Percentiles rank a stretch among this genome's conserved stretches.
These are phyloP conservation scores for Echeveria elegans DNA, from an alignment of 164 flowering plant species.

Conservation along the genomic window DNA sequence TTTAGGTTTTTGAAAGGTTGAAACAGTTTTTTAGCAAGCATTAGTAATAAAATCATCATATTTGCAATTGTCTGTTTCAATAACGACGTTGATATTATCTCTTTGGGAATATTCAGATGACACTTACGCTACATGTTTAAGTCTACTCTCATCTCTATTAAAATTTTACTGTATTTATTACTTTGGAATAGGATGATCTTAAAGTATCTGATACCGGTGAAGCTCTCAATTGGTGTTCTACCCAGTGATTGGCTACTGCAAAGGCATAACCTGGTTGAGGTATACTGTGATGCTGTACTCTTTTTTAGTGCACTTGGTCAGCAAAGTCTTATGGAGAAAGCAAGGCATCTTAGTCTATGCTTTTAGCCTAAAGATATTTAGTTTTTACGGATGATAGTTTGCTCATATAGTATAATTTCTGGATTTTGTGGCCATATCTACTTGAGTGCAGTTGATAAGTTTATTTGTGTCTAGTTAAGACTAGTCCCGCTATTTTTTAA, in stretches of 20 bases:
- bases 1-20: background rate
- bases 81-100: background rate
- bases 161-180: background rate
- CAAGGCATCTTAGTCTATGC: background rate
- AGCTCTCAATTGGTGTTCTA: slow-evolving; percentile 80
- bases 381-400: background rate
- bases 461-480: background rate
- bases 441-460: background rate
- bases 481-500: background rate
- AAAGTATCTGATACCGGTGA: slow-evolving; percentile 63
- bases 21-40: background rate
- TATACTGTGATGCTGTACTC: slow-evolving; percentile 17
- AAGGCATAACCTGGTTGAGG: slow-evolving; percentile 78
- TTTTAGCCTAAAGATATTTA: background rate
- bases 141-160: background rate
- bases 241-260: slow-evolving; percentile 60
- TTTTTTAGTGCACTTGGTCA: background rate
- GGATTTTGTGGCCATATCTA: background rate
- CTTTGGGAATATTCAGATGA: background rate
- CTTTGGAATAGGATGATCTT: slow-evolving; percentile 46
- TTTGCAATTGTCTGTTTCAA: background rate
- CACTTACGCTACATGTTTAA: background rate
- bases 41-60: background rate
- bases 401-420: background rate
- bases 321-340: background rate